Conservation (phyloP, 306 rosid species). For the Inga leiocalycina region DNA sequence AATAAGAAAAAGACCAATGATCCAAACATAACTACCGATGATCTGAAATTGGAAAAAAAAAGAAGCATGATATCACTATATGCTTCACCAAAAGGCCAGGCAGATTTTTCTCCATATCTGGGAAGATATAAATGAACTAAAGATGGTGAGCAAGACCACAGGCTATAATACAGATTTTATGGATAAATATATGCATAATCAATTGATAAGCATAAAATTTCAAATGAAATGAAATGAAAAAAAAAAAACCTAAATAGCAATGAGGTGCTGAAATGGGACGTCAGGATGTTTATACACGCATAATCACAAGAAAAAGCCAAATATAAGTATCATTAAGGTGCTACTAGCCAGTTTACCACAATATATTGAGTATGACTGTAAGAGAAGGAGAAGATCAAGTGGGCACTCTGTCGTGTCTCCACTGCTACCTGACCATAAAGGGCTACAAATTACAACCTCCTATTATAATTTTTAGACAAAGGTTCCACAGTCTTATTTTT, state of each 20-base stretch:
- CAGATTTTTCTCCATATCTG: neutral
- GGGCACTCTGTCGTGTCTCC: neutral
- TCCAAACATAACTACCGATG: neutral
- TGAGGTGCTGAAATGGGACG: neutral
- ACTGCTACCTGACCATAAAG: neutral
- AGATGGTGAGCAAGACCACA: neutral
- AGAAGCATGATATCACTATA: neutral
- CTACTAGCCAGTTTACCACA: neutral
- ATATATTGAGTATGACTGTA: neutral
- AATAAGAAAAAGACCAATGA: slow-evolving; percentile 3
- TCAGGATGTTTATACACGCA: neutral
- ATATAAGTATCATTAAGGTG: neutral
- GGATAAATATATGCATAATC: neutral
- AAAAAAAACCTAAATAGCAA: neutral
- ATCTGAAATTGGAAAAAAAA: neutral
- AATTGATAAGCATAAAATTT: neutral
- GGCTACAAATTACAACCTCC: neutral
- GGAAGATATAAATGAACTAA: neutral
- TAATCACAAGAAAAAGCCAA: neutral
- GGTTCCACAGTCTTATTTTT: neutral
- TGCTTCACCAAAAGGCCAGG: neutral
- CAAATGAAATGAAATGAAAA: neutral
- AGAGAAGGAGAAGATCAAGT: neutral
- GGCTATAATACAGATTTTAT: neutral
- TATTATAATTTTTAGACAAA: neutral